Conservation (phyloP, 1,139 yeast species). For the Pichia inconspicua region DNA sequence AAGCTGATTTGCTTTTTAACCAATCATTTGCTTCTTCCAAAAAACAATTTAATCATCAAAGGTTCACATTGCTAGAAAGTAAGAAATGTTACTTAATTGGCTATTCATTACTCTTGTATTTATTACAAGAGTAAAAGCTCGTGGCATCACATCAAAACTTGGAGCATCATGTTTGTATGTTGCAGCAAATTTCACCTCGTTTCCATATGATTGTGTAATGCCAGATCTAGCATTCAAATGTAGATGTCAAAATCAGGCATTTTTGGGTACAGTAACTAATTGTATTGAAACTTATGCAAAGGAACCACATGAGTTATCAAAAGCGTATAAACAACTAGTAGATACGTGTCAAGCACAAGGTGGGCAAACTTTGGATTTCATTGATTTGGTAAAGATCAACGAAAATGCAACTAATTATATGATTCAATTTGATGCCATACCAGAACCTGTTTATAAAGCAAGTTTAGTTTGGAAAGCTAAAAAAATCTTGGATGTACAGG, state of each 20-base stretch:
- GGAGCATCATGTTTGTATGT: slow-evolving; percentile 29
- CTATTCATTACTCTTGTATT: background rate
- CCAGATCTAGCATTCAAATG: slow-evolving; percentile 26
- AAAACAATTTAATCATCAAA: background rate
- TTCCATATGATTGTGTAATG: slow-evolving; percentile 28
- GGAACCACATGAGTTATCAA: slow-evolving; percentile 23
- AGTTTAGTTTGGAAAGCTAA: slow-evolving; percentile 11
- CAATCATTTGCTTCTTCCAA: too few relatives aligned
- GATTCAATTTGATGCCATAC: slow-evolving; percentile 13
- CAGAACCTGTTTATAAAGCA: slow-evolving; percentile 8
- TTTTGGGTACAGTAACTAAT: slow-evolving; percentile 28
- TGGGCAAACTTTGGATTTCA: slow-evolving; percentile 20
- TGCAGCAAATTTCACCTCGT: slow-evolving; percentile 26
- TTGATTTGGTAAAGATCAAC: slow-evolving; percentile 23
- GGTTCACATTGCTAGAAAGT: background rate
- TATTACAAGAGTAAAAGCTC: slow-evolving; percentile 3
- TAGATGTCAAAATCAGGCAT: slow-evolving; percentile 27
- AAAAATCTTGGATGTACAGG: slow-evolving; percentile 5
- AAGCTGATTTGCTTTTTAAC: background rate
- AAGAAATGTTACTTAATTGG: background rate
- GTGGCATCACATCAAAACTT: slow-evolving; percentile 25
- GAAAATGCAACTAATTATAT: slow-evolving; percentile 22
- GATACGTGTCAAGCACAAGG: slow-evolving; percentile 29
- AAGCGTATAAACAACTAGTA: slow-evolving; percentile 25
- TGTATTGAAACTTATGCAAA: slow-evolving; percentile 27